Conservation (phyloP, 2,329 filamentous ascomycete species). For the Zalaria obscura region DNA sequence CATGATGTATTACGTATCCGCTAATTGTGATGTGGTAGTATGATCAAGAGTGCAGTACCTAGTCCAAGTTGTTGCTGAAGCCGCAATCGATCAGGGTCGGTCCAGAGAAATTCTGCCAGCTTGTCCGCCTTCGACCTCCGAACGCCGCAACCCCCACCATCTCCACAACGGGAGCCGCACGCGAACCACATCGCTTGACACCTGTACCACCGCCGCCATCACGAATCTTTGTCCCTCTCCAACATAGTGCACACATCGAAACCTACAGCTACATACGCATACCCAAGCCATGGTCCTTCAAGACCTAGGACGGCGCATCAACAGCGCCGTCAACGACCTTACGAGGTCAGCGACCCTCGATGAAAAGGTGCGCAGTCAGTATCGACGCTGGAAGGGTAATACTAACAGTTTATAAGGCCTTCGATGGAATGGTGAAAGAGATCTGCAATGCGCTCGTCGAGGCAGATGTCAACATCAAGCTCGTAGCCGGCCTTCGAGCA, state of each 20-base stretch:
- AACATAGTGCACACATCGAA: background rate
- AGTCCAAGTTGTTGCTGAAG: too few relatives aligned
- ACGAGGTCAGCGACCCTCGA: constrained; percentile 86
- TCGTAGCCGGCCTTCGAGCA: constrained; percentile 81
- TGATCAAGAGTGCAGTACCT: too few relatives aligned
- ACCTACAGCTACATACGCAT: background rate
- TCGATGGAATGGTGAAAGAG: constrained; percentile 96
- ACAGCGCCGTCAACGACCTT: constrained; percentile 85
- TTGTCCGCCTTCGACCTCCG: too few relatives aligned
- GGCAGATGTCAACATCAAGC: constrained; percentile 91
- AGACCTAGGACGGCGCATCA: constrained; percentile 97
- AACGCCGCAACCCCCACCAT: too few relatives aligned
- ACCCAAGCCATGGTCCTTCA: constrained; percentile 73
- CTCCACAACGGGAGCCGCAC: too few relatives aligned
- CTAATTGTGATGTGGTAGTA: background rate
- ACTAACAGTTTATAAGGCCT: constrained; percentile 46
- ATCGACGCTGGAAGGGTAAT: background rate
- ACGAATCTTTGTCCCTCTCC: background rate
- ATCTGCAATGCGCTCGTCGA: constrained; percentile 91
- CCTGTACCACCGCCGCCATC: background rate
- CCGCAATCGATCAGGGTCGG: too few relatives aligned
- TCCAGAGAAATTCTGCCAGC: too few relatives aligned
- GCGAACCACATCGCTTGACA: too few relatives aligned
- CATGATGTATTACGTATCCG: constrained; percentile 5
- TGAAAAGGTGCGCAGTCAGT: constrained; percentile 56